Conservation (phyloP, 2,329 filamentous ascomycete genomes). For the Beauveria asiatica region DNA sequence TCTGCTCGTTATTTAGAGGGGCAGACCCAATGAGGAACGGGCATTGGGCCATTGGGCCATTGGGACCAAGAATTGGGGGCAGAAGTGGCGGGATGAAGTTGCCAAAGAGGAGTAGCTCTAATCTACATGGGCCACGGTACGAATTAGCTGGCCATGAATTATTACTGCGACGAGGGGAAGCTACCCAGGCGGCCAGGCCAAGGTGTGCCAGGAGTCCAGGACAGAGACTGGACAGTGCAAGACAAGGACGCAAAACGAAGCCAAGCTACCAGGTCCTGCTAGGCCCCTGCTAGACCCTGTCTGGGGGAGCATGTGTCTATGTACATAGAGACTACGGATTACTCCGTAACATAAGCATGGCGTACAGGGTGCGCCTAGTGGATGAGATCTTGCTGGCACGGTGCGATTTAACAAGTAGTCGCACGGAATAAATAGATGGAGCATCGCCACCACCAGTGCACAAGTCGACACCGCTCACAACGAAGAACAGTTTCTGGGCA, state of each 20-base stretch:
- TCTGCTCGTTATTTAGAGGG: neutral
- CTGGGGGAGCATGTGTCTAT: neutral
- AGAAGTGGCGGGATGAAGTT: neutral
- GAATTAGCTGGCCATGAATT: too few species aligned
- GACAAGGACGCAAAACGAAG: neutral
- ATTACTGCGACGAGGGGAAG: neutral
- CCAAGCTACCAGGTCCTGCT: neutral
- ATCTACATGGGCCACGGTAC: too few species aligned
- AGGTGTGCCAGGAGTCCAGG: too few species aligned
- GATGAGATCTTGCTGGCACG: neutral
- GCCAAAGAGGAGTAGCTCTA: neutral
- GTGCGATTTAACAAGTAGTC: too few species aligned
- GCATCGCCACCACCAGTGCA: too few species aligned
- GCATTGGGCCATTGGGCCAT: conserved; percentile 9
- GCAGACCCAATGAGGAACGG: conserved; percentile 10
- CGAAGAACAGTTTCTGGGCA: too few species aligned
- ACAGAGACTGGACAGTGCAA: neutral
- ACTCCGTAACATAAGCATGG: neutral
- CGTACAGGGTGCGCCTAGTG: neutral
- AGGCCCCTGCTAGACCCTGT: neutral
- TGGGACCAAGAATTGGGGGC: neutral
- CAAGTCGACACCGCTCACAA: too few species aligned
- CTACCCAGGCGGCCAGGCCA: neutral
- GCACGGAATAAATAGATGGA: too few species aligned
- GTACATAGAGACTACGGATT: too few species aligned